Base-by-base conservation (phyloP, 176 grass and related monocot genomes). In the Otatea glauca region DNA sequence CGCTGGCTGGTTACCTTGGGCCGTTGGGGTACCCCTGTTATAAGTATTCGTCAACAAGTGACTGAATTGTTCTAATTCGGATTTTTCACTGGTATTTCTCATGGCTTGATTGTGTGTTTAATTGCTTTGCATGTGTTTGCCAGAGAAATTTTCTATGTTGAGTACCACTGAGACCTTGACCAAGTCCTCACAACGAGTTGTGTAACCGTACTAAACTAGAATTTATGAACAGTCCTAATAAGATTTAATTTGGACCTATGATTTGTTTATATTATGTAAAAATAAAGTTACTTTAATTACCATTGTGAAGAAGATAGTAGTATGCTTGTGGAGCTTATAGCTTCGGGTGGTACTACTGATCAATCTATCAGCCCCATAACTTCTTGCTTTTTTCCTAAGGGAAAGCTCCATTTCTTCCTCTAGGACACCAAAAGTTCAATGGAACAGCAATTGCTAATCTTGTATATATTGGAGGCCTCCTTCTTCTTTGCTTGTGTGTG, bases 181-280 rank as follows among this genome's bases (percentile, higher is more conserved):
- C 63, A 42, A 70, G 53, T 60, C 54, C 43, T 85, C 44, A 61
- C 37, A 64, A 55, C 68, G 39, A 68, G 27, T 55, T 47, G 11
- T 44, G 34, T 69, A 54, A 44, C 54, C 45, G 24, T 86, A 77
- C 75, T 67, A 73, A 84, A 88, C 48, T 18, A 83, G 88, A 63
- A 81, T 76, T 63, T 54, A 80, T 89, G 80, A 88, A 74, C 60
- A 67, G 27, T 27, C 56, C 34, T 56, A 7, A 23, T 6, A 72
- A 78, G 56, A 67, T 2, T 21, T 63, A 4, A 68, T 6, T 0
- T 70, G 50, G n/a, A 80, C 51, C 7, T 39, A 11, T 70, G 17
- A n/a, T 50, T 83, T 70, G 74, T 39, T 29, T n/a, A 29, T 70
- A 53, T 34, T 68, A 0, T 24, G 29, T 68, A 61, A 89, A 74